These are phyloP conservation scores for Cynara cardunculus DNA, from an alignment of 129 eudicot species.

Conservation along the genomic window DNA sequence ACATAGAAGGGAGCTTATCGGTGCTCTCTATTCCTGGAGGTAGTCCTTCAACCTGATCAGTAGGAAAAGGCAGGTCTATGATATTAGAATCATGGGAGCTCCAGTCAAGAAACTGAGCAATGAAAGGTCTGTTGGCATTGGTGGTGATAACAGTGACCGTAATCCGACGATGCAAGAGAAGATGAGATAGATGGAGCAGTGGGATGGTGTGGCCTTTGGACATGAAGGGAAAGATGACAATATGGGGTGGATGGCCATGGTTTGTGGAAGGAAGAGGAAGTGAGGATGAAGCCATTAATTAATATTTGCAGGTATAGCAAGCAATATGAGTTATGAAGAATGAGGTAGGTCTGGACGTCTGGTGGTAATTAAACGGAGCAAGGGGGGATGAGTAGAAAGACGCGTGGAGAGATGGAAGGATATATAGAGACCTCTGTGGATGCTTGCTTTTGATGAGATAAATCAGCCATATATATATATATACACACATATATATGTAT, in stretches of 20 bases:
- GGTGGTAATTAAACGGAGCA: too few relatives aligned
- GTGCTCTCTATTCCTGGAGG: conserved; percentile 69
- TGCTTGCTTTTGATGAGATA: not conserved
- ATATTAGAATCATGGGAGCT: conserved; percentile 9
- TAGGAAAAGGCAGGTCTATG: conserved; percentile 50
- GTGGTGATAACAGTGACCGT: conserved; percentile 66
- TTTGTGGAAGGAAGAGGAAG: too few relatives aligned
- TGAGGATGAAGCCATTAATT: too few relatives aligned
- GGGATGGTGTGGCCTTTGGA: conserved; percentile 88
- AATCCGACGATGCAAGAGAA: conserved; percentile 37
- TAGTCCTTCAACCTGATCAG: conserved; percentile 24
- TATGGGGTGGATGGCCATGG: conserved; percentile 25
- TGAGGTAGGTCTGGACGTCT: too few relatives aligned
- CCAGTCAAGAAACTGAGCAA: conserved; percentile 32
- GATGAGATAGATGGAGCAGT: conserved; percentile 47
- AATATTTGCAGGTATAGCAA: too few relatives aligned
- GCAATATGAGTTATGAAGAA: too few relatives aligned
- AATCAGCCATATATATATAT: too few relatives aligned
- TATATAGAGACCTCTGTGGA: too few relatives aligned
- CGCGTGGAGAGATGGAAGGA: too few relatives aligned
- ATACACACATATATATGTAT: too few relatives aligned
- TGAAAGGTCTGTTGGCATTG: conserved; percentile 54
- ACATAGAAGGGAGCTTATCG: conserved; percentile 67
- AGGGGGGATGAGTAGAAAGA: too few relatives aligned
- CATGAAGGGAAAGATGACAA: conserved; percentile 75